Evolutionary conservation across 2,329 filamentous ascomycete genomes (phyloP).

Genomic region (Cadophora luteo-olivacea): DNA sequence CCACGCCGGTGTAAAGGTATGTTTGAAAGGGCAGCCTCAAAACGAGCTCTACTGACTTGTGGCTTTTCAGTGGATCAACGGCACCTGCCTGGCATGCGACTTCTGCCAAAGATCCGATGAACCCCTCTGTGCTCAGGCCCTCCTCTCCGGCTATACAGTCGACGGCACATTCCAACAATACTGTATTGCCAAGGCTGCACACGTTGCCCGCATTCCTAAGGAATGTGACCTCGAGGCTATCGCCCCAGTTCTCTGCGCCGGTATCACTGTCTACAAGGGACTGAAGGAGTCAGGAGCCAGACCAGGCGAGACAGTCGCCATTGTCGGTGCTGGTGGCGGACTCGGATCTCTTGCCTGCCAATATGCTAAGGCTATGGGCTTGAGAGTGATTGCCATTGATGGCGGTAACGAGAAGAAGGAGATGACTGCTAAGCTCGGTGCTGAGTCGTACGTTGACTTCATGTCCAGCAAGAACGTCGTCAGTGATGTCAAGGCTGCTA

Average conservation of each 20-base stretch:
- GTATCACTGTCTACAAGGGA: conserved; percentile 91
- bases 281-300: conserved; percentile 80
- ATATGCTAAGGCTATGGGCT: conserved; percentile 90
- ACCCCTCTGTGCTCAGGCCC: conserved; percentile 77
- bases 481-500: conserved; percentile 82
- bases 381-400: conserved; percentile 82
- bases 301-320: conserved; percentile 79
- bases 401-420: conserved; percentile 80
- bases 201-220: conserved; percentile 83
- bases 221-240: conserved; percentile 77
- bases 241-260: conserved; percentile 82
- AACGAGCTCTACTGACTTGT: conserved; percentile 26
- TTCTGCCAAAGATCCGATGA: conserved; percentile 86
- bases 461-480: conserved; percentile 76
- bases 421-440: conserved; percentile 74
- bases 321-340: conserved; percentile 87
- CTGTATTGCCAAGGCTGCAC: conserved; percentile 82
- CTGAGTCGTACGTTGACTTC: conserved; percentile 82
- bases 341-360: conserved; percentile 82
- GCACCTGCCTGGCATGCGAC: conserved; percentile 80
- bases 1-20: conserved; percentile 78
- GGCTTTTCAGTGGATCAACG: conserved; percentile 81
- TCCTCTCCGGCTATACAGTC: conserved; percentile 89
- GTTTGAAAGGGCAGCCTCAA: background rate
- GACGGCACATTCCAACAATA: conserved; percentile 96